Conservation (phyloP, 306 rosid genomes). For the Dryas alaskensis region DNA sequence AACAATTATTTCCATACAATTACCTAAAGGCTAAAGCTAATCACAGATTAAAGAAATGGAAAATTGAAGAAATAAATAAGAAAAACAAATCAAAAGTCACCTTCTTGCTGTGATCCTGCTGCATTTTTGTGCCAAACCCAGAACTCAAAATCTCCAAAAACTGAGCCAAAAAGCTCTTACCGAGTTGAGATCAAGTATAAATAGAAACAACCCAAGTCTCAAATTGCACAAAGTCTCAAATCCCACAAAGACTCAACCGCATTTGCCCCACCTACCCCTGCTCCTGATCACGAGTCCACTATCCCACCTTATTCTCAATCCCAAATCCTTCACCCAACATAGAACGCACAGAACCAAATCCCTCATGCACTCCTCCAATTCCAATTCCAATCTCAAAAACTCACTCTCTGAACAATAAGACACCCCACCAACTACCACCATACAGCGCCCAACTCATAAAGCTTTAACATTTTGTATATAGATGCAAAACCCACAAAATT, state of each 20-base stretch:
- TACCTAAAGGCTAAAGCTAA: background rate
- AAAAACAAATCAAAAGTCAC: slow-evolving; percentile 31
- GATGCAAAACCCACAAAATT: slow-evolving; percentile 5
- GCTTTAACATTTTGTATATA: slow-evolving; percentile 30
- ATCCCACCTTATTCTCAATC: slow-evolving; percentile 56
- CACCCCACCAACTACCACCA: slow-evolving; percentile 48
- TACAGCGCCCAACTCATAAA: slow-evolving; percentile 33
- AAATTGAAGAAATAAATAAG: background rate
- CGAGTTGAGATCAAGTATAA: slow-evolving; percentile 40
- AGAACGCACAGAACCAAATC: slow-evolving; percentile 55
- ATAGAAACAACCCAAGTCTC: slow-evolving; percentile 19
- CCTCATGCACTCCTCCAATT: slow-evolving; percentile 61
- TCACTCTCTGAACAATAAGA: slow-evolving; percentile 26
- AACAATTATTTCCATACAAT: background rate
- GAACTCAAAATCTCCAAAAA: slow-evolving; percentile 31
- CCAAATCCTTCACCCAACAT: slow-evolving; percentile 53
- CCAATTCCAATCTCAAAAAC: slow-evolving; percentile 37
- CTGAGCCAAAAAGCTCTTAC: slow-evolving; percentile 14
- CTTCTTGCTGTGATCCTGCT: slow-evolving; percentile 77
- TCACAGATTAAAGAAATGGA: slow-evolving; percentile 2
- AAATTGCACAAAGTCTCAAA: slow-evolving; percentile 18
- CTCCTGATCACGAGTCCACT: slow-evolving; percentile 79
- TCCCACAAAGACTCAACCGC: slow-evolving; percentile 53
- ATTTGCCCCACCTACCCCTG: slow-evolving; percentile 95
- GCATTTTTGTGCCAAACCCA: slow-evolving; percentile 55